Base-by-base conservation (phyloP, 2,329 filamentous ascomycete species). In the Leptodontidium sp. region DNA sequence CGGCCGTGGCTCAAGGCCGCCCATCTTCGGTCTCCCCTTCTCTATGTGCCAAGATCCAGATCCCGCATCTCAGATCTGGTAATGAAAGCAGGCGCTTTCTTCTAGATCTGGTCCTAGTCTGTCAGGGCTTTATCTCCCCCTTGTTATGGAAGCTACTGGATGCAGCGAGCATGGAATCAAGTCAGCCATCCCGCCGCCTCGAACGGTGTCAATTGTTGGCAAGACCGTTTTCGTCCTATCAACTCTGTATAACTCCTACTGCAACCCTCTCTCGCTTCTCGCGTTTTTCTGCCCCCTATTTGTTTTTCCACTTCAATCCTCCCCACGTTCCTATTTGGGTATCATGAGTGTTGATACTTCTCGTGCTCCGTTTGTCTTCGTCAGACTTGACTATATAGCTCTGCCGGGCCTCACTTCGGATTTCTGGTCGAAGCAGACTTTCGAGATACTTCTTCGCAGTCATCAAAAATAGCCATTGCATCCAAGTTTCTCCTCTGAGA, bases 101-200 rank as follows among this genome's bases (percentile, higher is more conserved):
- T 29, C 52, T 47, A 24, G 45, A 64, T 26, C 21, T 55, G 26
- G 14, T 17, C 35, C 35, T 40, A 14, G 5, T 14, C 53, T 45
- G 26, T 38, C 40, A 50, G 5, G 45, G 32, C 14, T 21, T 35
- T 53, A 35, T 6, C 55, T 9, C 45, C 53, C 29, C 47, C 52
- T 52, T 52, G 50, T n/a, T 55, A 55, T 65, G 50, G 64, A 68
- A 71, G 38, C 57, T 40, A 32, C 64, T 68, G 17, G 53, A 63
- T 43, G 21, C 61, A 50, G 29, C 67, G 40, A 55, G 52, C 26
- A 66, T 61, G 61, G 35, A 53, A 64, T 45, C 62, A 65, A 63
- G 62, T 68, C 59, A 65, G 67, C 57, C 45, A 65, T 69, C 47
- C 58, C 52, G 61, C 57, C 50, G 45, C 65, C 50, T 52, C n/a